phyloP scores from a whole-genome alignment of 345 rosid genomes.

The Citrus inodora region DNA sequence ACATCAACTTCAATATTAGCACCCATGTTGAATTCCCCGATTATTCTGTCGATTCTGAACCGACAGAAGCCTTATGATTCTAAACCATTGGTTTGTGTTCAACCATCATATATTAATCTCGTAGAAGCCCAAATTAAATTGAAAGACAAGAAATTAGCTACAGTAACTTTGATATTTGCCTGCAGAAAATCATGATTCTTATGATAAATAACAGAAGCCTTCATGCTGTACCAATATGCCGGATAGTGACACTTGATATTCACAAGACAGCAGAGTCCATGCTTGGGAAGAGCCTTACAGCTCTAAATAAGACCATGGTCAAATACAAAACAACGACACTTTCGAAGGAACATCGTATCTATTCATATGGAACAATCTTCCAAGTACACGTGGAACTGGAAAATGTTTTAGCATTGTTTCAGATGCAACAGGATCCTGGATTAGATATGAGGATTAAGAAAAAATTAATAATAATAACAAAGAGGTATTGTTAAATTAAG shows the following conservation, averaged over 20 bases:
- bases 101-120: neutral
- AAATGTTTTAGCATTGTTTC: neutral
- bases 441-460: neutral
- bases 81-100: neutral
- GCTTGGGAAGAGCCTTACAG: neutral
- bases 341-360: too few species aligned
- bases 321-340: neutral
- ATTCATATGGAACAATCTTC: too few species aligned
- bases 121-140: neutral
- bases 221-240: neutral
- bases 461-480: neutral
- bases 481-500: neutral
- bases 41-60: constrained; percentile 5
- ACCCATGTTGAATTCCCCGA: neutral
- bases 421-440: neutral
- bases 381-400: neutral
- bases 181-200: neutral
- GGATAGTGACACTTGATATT: neutral
- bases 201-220: neutral
- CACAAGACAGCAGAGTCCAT: neutral
- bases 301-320: neutral
- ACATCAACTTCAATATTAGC: neutral
- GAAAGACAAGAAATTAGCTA: neutral
- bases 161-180: neutral
- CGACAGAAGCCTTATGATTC: neutral